Base-by-base conservation (phyloP, 352 stramenopile genomes). In the Detonula confervacea region DNA sequence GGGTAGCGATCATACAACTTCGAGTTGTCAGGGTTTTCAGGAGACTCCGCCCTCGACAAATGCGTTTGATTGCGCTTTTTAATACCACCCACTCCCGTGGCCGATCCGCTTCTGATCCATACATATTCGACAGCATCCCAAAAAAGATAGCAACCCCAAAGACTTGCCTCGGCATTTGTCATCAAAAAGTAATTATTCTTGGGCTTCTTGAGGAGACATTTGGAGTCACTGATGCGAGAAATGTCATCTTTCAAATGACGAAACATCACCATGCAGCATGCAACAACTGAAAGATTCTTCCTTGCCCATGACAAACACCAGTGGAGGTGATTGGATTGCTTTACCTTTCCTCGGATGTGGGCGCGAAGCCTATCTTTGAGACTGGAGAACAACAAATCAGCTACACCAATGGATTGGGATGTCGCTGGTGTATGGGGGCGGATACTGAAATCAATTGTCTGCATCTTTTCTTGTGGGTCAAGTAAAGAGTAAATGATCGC, bases 1-100 rank as follows among this genome's bases (percentile, higher is more conserved):
- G 64, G 64, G 33, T 55, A 73, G 29, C 9, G n/a, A 52, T 73
- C n/a, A 55, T 73, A 73, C 9, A 73, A 73, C n/a, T 29, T 29
- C 7, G 64, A 73, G 46, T 73, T 44, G 18, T 63, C 49, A 11
- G 25, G 18, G 25, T 73, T 73, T 16, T 24, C 30, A 22, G 39
- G n/a, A 44, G 9, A 16, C 42, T 46, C 18, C 20, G 63, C 63
- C n/a, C 24, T 35, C 29, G n/a, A 27, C 52, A 51, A 16, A 49
- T 73, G 64, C 30, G 33, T 22, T 42, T 62, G 24, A 16, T 46
- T 20, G 25, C 64, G 64, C n/a, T 47, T 37, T 16, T 30, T 39
- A 33, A 73, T 49, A 29, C 64, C 63, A 49, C 30, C 47, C 30
- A 22, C 46, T 37, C 64, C 64, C 18, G 42, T 63, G 14, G 63